These are phyloP conservation scores for Exophiala spinifera DNA, from an alignment of 2,329 filamentous ascomycete genomes.

Conservation along the genomic window DNA sequence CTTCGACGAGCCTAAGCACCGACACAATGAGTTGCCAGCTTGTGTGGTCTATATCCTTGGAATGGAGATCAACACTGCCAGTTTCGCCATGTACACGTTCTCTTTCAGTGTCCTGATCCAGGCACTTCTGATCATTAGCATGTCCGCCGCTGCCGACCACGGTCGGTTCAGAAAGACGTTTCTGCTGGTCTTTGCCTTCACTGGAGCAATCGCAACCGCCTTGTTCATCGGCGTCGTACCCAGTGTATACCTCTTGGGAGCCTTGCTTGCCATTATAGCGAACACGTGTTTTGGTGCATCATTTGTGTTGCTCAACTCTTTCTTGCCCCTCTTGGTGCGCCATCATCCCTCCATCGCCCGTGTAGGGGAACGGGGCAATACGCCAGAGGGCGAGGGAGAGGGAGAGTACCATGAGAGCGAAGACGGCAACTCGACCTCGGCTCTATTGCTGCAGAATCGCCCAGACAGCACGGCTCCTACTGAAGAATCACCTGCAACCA, in stretches of 20 bases:
- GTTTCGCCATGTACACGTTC: slow-evolving; percentile 98
- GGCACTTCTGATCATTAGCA: slow-evolving; percentile 86
- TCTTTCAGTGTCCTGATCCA: slow-evolving; percentile 87
- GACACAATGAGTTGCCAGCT: slow-evolving; percentile 27
- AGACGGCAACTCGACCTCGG: slow-evolving; percentile 21
- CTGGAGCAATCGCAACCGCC: slow-evolving; percentile 82
- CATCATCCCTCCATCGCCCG: slow-evolving; percentile 63
- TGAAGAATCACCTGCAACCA: slow-evolving; percentile 31
- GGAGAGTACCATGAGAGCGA: slow-evolving; percentile 14
- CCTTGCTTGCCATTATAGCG: slow-evolving; percentile 79
- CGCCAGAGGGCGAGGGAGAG: slow-evolving; percentile 8
- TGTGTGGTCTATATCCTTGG: slow-evolving; percentile 83
- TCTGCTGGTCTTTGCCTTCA: slow-evolving; percentile 77
- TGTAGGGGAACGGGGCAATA: background rate
- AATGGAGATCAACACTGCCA: slow-evolving; percentile 87
- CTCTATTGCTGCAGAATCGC: slow-evolving; percentile 32
- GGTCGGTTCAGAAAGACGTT: slow-evolving; percentile 87
- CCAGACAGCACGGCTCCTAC: slow-evolving; percentile 23
- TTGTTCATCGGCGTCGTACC: slow-evolving; percentile 76
- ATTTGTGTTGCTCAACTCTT: slow-evolving; percentile 93
- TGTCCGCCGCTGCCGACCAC: slow-evolving; percentile 94
- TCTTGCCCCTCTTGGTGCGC: slow-evolving; percentile 83
- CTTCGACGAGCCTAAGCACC: slow-evolving; percentile 23
- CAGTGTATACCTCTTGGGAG: slow-evolving; percentile 73
- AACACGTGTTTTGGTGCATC: slow-evolving; percentile 94